Evolutionary conservation across 2,329 filamentous ascomycete genomes (phyloP), one percentile per base, ranked within the genome.

Genomic region (Diaporthe vaccinii): DNA sequence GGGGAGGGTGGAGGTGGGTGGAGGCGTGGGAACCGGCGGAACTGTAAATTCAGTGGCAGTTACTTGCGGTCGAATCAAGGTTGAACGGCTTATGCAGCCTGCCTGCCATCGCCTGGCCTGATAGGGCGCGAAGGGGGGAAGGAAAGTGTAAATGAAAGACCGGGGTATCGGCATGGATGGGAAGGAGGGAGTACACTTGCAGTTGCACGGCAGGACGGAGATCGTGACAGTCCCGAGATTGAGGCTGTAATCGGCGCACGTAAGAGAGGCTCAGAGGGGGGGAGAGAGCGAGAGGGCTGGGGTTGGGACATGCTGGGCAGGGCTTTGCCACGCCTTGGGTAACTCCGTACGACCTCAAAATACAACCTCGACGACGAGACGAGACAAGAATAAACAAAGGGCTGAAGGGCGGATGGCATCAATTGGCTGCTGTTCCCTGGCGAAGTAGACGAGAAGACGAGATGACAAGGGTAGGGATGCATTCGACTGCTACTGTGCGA

Each of bases 171-270:
- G 58, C 20, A 15, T 15, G 9, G 14, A 3, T 12, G 65, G 22
- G 22, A 51, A 5, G 3, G 17, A 20, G 8, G n/a, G 8, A 22
- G 15, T 20, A 20, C n/a, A 62, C 31, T 39, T 39, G 57, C 36
- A 61, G 34, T 41, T 61, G 59, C 41, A 68, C 22, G 49, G 22
- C 53, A 55, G 34, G 14, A 55, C 46, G 49, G 65, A 55, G 65
- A 69, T 69, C 65, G 49, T 55, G 65, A 55, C 65, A 41, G 15
- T 69, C 65, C 65, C 49, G 65, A 69, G 49, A 68, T 55, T 55
- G 34, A 55, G 65, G 65, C 65, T 69, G 46, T 39, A n/a, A 36
- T 39, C 62, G 46, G 25, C 34, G 46, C 9, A 62, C 15, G 58
- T 1, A 17, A 5, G 36, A 3, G 4, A 8, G 34, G 34, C 34